phyloP scores from a whole-genome alignment of 225 moss, liverwort and hornwort genomes.

The Pseudisothecium myosuroides region DNA sequence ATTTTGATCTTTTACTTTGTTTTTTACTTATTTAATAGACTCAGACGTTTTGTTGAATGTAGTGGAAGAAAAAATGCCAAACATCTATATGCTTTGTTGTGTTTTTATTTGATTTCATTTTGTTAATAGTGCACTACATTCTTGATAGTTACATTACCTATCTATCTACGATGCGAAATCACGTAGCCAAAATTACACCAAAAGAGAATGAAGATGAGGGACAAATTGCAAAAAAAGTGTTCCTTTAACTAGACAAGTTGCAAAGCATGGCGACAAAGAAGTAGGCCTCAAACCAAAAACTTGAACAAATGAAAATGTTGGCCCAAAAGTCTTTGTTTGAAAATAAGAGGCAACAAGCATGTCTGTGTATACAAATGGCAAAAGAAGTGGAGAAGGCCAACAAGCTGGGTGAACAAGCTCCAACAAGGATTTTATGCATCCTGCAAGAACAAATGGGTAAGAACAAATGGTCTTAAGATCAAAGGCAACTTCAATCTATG shows the following conservation, averaged over 20 bases:
- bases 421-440: not conserved
- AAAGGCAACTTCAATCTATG: not conserved
- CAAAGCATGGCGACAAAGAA: not conserved
- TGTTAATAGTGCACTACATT: too few species aligned
- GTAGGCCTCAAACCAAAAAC: not conserved
- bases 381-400: not conserved
- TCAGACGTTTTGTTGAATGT: not conserved
- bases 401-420: not conserved
- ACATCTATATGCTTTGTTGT: too few species aligned
- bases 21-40: not conserved
- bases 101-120: too few species aligned
- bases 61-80: not conserved
- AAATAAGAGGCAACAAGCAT: not conserved
- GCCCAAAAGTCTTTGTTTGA: not conserved
- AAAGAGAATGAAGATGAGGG: not conserved
- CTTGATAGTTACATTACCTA: not conserved
- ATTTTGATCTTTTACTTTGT: not conserved
- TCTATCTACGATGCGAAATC: not conserved
- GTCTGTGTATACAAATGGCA: not conserved
- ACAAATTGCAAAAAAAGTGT: not conserved
- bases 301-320: not conserved
- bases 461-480: not conserved
- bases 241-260: not conserved
- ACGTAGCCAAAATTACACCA: not conserved
- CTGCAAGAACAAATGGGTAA: not conserved